These are phyloP conservation scores for Thermoascus crustaceus DNA, from an alignment of 2,329 filamentous ascomycete species.

Conservation along the genomic window DNA sequence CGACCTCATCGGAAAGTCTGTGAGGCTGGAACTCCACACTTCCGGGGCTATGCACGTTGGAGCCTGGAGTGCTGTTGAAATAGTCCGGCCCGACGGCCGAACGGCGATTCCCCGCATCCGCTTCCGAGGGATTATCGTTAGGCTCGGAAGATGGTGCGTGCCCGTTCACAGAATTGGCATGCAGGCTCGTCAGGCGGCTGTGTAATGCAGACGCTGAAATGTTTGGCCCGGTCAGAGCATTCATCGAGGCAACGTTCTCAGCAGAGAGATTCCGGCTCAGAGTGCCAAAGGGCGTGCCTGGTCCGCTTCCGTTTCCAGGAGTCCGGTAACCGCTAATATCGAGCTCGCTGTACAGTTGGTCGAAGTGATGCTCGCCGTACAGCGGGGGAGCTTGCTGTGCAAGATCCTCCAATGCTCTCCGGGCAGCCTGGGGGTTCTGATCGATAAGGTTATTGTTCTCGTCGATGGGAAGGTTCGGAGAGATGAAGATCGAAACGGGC, in stretches of 20 bases:
- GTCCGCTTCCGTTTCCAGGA: slow-evolving; percentile 56
- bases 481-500: slow-evolving; percentile 89
- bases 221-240: slow-evolving; percentile 44
- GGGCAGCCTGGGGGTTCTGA: slow-evolving; percentile 45
- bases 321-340: slow-evolving; percentile 76
- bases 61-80: slow-evolving; percentile 22
- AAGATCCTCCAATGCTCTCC: slow-evolving; percentile 45
- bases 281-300: slow-evolving; percentile 70
- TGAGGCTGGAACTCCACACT: slow-evolving; percentile 29
- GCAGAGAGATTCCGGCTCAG: slow-evolving; percentile 63
- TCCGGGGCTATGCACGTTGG: slow-evolving; percentile 24
- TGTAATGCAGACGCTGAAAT: slow-evolving; percentile 60
- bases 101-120: slow-evolving; percentile 11
- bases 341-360: slow-evolving; percentile 82
- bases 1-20: slow-evolving; percentile 41
- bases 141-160: slow-evolving; percentile 16
- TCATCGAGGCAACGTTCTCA: slow-evolving; percentile 65
- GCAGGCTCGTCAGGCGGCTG: slow-evolving; percentile 54
- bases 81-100: slow-evolving; percentile 24
- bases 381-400: slow-evolving; percentile 73
- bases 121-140: slow-evolving; percentile 11
- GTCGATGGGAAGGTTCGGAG: slow-evolving; percentile 81
- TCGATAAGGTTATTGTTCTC: slow-evolving; percentile 73
- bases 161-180: slow-evolving; percentile 22
- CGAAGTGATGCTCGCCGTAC: slow-evolving; percentile 83